These are phyloP conservation scores for Colletotrichum orbiculare DNA, from an alignment of 2,329 filamentous ascomycete genomes.

Conservation along the genomic window DNA sequence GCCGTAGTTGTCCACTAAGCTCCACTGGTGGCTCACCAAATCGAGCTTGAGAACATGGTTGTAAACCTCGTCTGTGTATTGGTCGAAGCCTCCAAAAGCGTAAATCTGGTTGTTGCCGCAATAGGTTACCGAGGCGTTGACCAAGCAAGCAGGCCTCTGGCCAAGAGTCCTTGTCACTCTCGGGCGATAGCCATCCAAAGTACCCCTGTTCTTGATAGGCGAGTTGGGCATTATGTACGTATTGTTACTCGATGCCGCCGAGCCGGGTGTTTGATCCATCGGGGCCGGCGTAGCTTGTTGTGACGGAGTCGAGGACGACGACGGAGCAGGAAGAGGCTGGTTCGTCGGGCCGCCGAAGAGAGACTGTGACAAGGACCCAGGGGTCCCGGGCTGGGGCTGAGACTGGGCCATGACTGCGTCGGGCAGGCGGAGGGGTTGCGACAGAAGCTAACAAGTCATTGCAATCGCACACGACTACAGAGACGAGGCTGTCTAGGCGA, in stretches of 20 bases:
- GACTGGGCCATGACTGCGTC: slow-evolving; percentile 51
- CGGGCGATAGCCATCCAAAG: slow-evolving; percentile 82
- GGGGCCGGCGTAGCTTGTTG: slow-evolving; percentile 42
- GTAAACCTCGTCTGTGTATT: slow-evolving; percentile 99
- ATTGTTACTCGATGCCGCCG: slow-evolving; percentile 71
- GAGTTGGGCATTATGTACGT: slow-evolving; percentile 94
- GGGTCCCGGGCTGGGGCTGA: slow-evolving; percentile 51
- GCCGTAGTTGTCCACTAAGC: slow-evolving; percentile 96
- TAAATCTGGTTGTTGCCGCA: slow-evolving; percentile 98
- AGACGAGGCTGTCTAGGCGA: slow-evolving; percentile 3
- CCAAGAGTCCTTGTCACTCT: slow-evolving; percentile 83
- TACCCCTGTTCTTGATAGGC: slow-evolving; percentile 74
- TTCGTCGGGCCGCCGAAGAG: slow-evolving; percentile 58
- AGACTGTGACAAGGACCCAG: slow-evolving; percentile 54
- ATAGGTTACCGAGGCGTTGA: slow-evolving; percentile 99
- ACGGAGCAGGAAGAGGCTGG: slow-evolving; percentile 40
- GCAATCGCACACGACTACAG: slow-evolving; percentile 20
- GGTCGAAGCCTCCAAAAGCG: slow-evolving; percentile 97
- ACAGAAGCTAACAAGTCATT: slow-evolving; percentile 28
- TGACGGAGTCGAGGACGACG: slow-evolving; percentile 43
- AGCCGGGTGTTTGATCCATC: slow-evolving; percentile 56
- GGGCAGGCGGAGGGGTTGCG: neutral
- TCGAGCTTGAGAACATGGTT: slow-evolving; percentile 95
- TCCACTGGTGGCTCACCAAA: slow-evolving; percentile 90
- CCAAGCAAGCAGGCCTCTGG: slow-evolving; percentile 89